A percentile compares a stretch with the other conserved stretches of the same genome.
phyloP scores from a whole-genome alignment of 2,329 filamentous ascomycete species.

The Pseudogymnoascus sp. region DNA sequence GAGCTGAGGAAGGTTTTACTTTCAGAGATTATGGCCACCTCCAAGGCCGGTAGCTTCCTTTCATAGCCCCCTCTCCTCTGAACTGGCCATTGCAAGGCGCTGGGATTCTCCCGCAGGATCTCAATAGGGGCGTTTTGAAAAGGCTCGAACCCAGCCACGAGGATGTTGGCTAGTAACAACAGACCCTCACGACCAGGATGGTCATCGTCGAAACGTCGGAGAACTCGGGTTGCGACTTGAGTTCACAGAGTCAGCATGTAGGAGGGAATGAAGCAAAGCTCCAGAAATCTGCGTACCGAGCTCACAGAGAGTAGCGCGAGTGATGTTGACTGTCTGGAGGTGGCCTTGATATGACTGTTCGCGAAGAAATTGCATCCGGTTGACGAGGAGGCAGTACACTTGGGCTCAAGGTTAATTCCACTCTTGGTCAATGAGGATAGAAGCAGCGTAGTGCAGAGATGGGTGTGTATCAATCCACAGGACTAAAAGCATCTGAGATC shows the following conservation, averaged over 20 bases:
- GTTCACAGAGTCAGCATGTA: background rate
- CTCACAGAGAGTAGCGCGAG: slow-evolving; percentile 70
- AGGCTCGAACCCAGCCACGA: slow-evolving; percentile 76
- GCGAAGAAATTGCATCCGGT: slow-evolving; percentile 68
- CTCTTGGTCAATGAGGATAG: background rate
- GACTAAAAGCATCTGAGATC: slow-evolving; percentile 11
- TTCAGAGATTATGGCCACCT: slow-evolving; percentile 75
- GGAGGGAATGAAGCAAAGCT: background rate
- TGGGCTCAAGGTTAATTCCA: background rate
- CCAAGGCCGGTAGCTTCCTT: slow-evolving; percentile 57
- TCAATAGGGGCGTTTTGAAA: slow-evolving; percentile 72
- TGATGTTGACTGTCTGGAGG: slow-evolving; percentile 72
- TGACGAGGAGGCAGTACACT: slow-evolving; percentile 80
- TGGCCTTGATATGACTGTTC: slow-evolving; percentile 69
- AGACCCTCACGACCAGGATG: slow-evolving; percentile 62
- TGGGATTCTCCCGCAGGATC: slow-evolving; percentile 47
- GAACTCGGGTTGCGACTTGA: slow-evolving; percentile 65
- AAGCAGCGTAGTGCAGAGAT: background rate
- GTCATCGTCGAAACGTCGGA: slow-evolving; percentile 72
- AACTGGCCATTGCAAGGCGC: slow-evolving; percentile 35
- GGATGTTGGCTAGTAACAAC: slow-evolving; percentile 65
- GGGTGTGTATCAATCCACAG: background rate
- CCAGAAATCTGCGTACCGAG: slow-evolving; percentile 15
- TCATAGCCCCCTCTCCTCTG: slow-evolving; percentile 39
- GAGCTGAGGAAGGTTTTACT: slow-evolving; percentile 71